Percentiles rank a stretch among this genome's conserved stretches.
These are phyloP conservation scores for Straminergon stramineum DNA, from an alignment of 225 moss, liverwort and hornwort genomes.

Conservation along the genomic window DNA sequence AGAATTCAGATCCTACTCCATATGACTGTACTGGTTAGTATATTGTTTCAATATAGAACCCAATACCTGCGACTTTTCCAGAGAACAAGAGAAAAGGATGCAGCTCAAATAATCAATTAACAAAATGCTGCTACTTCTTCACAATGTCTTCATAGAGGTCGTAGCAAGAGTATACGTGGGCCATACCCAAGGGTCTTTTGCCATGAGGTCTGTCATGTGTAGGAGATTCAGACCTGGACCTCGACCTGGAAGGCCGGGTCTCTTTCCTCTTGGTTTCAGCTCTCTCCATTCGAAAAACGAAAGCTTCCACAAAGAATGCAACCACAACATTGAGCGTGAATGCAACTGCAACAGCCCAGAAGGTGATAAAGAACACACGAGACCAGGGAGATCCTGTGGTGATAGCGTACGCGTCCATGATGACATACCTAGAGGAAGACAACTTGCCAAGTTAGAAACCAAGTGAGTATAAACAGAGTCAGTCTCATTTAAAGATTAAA, in stretches of 20 bases:
- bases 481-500: not conserved
- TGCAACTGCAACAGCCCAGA: conserved; percentile 66
- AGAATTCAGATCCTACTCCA: not conserved
- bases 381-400: conserved; percentile 45
- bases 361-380: conserved; percentile 54
- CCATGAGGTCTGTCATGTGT: not conserved
- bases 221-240: not conserved
- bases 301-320: conserved; percentile 66
- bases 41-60: not conserved
- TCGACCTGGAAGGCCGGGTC: not conserved
- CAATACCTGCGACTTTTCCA: not conserved
- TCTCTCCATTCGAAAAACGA: conserved; percentile 51
- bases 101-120: not conserved
- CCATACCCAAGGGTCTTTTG: not conserved
- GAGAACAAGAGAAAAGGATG: not conserved
- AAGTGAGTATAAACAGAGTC: not conserved
- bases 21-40: no score
- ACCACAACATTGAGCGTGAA: conserved; percentile 74
- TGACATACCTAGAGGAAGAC: not conserved
- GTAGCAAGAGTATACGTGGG: conserved; percentile 11
- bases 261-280: not conserved
- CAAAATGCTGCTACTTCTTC: not conserved
- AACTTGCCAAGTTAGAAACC: not conserved
- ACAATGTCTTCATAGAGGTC: conserved; percentile 23
- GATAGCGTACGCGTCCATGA: conserved; percentile 70